Conservation (phyloP, 331 rosid species). For the Cucumis variabilis region DNA sequence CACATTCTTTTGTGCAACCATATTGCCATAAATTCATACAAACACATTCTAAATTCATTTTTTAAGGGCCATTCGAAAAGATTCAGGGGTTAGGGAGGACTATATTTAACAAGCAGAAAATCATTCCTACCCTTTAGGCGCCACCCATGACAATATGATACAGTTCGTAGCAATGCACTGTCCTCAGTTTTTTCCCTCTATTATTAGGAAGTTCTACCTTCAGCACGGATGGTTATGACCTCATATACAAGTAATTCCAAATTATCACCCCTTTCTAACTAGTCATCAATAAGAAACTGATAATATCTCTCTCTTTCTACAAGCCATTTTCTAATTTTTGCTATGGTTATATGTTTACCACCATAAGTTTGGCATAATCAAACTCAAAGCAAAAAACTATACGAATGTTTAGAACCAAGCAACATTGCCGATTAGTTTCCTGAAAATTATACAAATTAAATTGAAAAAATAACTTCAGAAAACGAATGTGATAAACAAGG, state of each 20-base stretch:
- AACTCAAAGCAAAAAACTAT: slow-evolving; percentile 25
- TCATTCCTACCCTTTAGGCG: slow-evolving; percentile 13
- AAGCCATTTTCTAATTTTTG: slow-evolving; percentile 24
- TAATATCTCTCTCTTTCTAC: slow-evolving; percentile 14
- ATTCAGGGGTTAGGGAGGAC: slow-evolving; percentile 30
- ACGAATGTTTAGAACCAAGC: slow-evolving; percentile 29
- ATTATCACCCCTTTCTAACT: slow-evolving; percentile 18
- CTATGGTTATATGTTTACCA: slow-evolving; percentile 17
- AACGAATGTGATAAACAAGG: slow-evolving; percentile 84
- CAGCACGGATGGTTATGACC: slow-evolving; percentile 30
- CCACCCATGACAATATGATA: slow-evolving; percentile 22
- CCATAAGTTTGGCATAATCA: slow-evolving; percentile 27
- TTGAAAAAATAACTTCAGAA: slow-evolving; percentile 70
- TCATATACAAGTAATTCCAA: slow-evolving; percentile 20
- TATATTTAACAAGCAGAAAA: slow-evolving; percentile 24
- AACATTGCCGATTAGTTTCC: slow-evolving; percentile 3
- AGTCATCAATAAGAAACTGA: slow-evolving; percentile 27
- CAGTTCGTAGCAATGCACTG: neutral
- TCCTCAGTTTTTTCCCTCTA: slow-evolving; percentile 18
- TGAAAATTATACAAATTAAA: slow-evolving; percentile 16
- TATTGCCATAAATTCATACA: slow-evolving; percentile 12
- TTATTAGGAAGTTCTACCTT: slow-evolving; percentile 15
- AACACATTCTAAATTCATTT: slow-evolving; percentile 26
- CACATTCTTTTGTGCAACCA: slow-evolving; percentile 23
- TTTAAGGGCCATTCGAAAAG: slow-evolving; percentile 18